Base-by-base conservation (phyloP, 2,329 filamentous ascomycete species). In the Sclerotinia sclerotiorum region DNA sequence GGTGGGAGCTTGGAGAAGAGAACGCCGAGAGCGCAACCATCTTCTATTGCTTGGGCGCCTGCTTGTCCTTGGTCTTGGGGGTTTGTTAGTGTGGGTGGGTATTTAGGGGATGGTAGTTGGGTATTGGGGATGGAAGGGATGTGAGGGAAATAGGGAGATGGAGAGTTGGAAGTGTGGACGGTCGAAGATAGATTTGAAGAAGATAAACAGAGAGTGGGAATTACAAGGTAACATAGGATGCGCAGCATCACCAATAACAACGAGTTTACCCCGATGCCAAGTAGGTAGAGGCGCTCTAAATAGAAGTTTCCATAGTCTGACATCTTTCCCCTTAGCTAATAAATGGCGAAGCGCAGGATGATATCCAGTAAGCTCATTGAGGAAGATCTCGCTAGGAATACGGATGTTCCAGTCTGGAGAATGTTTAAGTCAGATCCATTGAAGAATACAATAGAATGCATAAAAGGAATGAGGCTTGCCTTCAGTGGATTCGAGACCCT, bases 21-120 rank as follows among this genome's bases (percentile, higher is more conserved):
- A 10, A 64, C 13, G 2, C 66, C 83, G 1, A 92, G 75, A 0
- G 87, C 83, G 0, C 84, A 84, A 0, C 84, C 88, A 70, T 92
- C 89, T 75, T 92, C 89, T 52, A 91, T 90, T 0, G 89, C 89
- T 69, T 85, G 81, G 0, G 79, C 87, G 10, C 84, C 88, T 3
- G 88, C 88, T 74, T 89, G 87, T 0, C 84, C 87, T 77, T 88
- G 85, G 69, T 87, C 66, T 68, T 7, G 13, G 10, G 24, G 39
- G 5, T 3, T 11, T 21, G 17, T 61, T 29, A 27, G 32, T 56
- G 10, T 4, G 11, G 10, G 1, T n/a, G 13, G 21, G 24, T 21
- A 17, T 10, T 8, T 55, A 29, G 51, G 17, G 24, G 17, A 19
- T 54, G 51, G 17, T 17, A 3, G 2, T 29, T 29, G 6, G 8